Evolutionary conservation across 2,329 filamentous ascomycete genomes (phyloP), one percentile per base, ranked within the genome.

Genomic region (Epichloe festucae): DNA sequence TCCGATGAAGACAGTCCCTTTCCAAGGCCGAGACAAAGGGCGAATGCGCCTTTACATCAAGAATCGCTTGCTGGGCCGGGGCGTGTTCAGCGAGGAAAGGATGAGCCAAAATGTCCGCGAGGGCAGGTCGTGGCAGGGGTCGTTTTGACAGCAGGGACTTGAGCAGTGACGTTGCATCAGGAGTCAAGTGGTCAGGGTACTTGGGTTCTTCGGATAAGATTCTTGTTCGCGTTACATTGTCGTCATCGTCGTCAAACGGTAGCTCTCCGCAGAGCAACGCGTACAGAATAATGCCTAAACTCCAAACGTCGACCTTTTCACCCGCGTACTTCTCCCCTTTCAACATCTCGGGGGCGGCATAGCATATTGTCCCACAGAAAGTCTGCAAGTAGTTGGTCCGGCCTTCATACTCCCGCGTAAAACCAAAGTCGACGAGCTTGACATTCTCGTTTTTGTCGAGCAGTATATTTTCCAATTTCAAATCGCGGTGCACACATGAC

Each of bases 291-390:
- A 94, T 84, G 12, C 88, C 87, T 57, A 94, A 65, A 62, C 88
- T 93, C 88, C 88, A 98, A 4, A 98, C 89, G 63, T 98, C 93
- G 47, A 98, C 91, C 71, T 96, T 97, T 71, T 96, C 89, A 27
- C 89, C 91, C 0, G 90, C 93, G 65, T 98, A 98, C 67, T 95
- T 97, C 67, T 98, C 93, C 40, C 90, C 93, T 67, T 93, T 95
- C 41, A 98, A 76, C 93, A 98, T 98, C 68, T 98, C 93, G 2
- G 93, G 93, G 2, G 93, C 93, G 51, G 89, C 95, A 69, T 98
- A 98, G 71, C 91, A 97, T 56, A 98, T 85, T 0, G 93, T 98
- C 5, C 93, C 93, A 66, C 93, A 98, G 69, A 95, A 98, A 1
- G 93, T 98, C 68, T 97, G 91, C 51, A 98, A 72, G 63, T 97